Percentiles rank a stretch among this genome's conserved stretches.
Conservation (phyloP, 164 flowering plant genomes). For the Berberis vulgaris region DNA sequence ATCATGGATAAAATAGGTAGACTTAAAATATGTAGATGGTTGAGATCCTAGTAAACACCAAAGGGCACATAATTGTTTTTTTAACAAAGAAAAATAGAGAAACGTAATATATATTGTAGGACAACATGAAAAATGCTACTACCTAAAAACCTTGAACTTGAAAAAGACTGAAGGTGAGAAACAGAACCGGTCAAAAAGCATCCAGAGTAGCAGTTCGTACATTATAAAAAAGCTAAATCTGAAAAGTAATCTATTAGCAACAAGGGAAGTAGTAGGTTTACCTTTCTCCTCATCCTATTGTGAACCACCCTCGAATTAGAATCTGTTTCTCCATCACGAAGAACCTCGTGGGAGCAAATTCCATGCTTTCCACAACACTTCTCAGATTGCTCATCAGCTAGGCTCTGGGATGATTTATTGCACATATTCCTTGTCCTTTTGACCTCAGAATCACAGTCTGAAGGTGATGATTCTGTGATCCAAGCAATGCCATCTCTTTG, state of each 20-base stretch:
- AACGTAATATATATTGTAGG: too few relatives aligned
- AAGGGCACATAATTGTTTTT: too few relatives aligned
- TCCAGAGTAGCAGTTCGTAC: background rate
- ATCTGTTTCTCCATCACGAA: slow-evolving; percentile 49
- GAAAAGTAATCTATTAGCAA: background rate
- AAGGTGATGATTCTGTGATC: slow-evolving; percentile 29
- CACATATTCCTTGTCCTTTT: slow-evolving; percentile 6
- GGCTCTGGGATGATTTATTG: slow-evolving; percentile 14
- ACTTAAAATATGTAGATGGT: too few relatives aligned
- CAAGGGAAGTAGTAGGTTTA: slow-evolving; percentile 11
- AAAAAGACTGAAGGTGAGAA: too few relatives aligned
- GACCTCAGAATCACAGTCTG: slow-evolving; percentile 23
- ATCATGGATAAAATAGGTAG: too few relatives aligned
- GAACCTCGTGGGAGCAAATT: slow-evolving; percentile 85
- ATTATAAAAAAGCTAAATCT: background rate
- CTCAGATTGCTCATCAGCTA: slow-evolving; percentile 28
- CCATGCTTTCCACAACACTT: slow-evolving; percentile 66
- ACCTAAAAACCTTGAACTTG: too few relatives aligned
- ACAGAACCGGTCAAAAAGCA: too few relatives aligned
- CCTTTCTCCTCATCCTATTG: slow-evolving; percentile 57
- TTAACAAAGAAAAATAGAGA: too few relatives aligned
- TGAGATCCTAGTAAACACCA: too few relatives aligned
- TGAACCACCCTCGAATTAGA: slow-evolving; percentile 20
- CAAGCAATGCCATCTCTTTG: slow-evolving; percentile 4
- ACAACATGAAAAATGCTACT: too few relatives aligned